These are phyloP conservation scores for Pseudomonodictys pantanalensis DNA, from an alignment of 495 filamentous ascomycete species.

Conservation along the genomic window DNA sequence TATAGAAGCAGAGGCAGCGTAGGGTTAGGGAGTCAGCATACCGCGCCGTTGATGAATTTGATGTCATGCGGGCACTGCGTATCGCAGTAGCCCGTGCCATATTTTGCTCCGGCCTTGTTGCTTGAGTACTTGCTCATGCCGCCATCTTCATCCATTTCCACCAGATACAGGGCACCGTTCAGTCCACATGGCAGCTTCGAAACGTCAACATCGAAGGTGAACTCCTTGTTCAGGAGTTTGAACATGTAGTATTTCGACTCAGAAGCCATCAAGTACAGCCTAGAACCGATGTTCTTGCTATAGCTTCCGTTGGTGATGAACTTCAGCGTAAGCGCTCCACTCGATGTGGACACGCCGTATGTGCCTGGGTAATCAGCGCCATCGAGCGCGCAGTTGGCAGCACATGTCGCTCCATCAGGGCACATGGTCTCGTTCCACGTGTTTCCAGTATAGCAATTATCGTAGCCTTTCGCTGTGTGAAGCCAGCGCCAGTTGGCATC, in stretches of 20 bases:
- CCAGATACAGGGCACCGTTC: constrained; percentile 67
- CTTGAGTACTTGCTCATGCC: constrained; percentile 46
- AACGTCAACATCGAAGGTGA: constrained; percentile 63
- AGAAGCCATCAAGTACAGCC: constrained; percentile 59
- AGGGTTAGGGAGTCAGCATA: constrained; percentile 31
- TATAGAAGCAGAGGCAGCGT: background rate
- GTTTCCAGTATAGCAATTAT: constrained; percentile 41
- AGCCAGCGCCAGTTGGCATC: constrained; percentile 48
- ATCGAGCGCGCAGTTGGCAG: constrained; percentile 43
- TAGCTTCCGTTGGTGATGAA: constrained; percentile 30
- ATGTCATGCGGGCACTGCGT: constrained; percentile 56
- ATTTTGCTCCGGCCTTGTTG: constrained; percentile 61
- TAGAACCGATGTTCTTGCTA: constrained; percentile 45
- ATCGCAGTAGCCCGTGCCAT: constrained; percentile 71
- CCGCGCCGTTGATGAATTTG: constrained; percentile 58
- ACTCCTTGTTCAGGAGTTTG: constrained; percentile 56
- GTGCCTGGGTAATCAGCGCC: constrained; percentile 35
- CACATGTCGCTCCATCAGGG: constrained; percentile 43
- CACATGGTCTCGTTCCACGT: constrained; percentile 38
- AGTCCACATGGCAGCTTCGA: constrained; percentile 61
- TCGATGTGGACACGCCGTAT: constrained; percentile 38
- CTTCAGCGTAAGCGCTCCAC: constrained; percentile 33
- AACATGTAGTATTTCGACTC: constrained; percentile 59
- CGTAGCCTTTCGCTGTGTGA: constrained; percentile 40
- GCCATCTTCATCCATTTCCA: constrained; percentile 59